Conservation (phyloP, 257 asterid genomes). For the Solanum sejunctum region DNA sequence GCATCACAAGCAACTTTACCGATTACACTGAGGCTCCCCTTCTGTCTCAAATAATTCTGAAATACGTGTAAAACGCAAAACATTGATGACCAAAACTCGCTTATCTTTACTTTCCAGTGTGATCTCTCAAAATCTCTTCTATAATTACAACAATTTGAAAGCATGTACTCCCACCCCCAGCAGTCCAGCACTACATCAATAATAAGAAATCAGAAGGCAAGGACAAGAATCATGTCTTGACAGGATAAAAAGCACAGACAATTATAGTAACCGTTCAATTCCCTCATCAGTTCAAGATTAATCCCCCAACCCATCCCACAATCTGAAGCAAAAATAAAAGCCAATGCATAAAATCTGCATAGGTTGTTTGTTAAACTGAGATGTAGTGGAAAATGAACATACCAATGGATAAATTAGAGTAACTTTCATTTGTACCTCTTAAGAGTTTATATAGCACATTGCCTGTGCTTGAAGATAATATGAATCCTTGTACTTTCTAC, state of each 20-base stretch:
- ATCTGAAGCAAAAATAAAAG: background rate
- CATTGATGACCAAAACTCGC: background rate
- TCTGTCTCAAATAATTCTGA: background rate
- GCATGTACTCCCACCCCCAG: background rate
- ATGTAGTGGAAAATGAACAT: slow-evolving; percentile 7
- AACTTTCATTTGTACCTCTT: background rate
- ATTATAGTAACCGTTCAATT: background rate
- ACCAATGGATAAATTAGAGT: background rate
- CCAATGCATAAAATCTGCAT: background rate
- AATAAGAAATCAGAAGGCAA: background rate
- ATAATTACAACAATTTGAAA: background rate
- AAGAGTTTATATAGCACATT: slow-evolving; percentile 68
- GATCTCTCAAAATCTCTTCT: background rate
- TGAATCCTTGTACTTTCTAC: slow-evolving; percentile 90
- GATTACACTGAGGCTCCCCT: background rate
- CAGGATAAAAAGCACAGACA: background rate
- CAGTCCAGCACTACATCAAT: background rate
- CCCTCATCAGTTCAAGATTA: background rate
- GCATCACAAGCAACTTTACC: no score
- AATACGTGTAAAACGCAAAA: background rate
- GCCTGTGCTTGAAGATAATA: slow-evolving; percentile 85
- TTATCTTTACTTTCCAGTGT: background rate
- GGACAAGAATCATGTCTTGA: background rate
- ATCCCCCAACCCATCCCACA: background rate
- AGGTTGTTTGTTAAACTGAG: background rate